A percentile compares a stretch with the other conserved stretches of the same genome.
Conservation (phyloP, 768 basidiomycete genomes). For the Rhizopogon vinicolor region DNA sequence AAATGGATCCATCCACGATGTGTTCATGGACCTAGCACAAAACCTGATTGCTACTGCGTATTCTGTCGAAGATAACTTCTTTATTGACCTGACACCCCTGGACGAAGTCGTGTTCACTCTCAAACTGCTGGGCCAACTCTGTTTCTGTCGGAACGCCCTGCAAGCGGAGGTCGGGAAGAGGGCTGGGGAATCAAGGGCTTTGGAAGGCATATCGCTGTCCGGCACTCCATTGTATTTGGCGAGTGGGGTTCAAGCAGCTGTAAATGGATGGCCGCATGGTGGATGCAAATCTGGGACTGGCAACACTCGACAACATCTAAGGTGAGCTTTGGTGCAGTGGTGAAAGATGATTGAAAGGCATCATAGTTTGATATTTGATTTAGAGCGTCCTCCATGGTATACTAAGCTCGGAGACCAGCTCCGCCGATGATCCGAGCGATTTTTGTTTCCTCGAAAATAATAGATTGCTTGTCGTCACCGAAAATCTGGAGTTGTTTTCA, state of each 20-base stretch:
- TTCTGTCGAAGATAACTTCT: no score
- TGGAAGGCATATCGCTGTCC: not conserved
- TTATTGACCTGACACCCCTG: not conserved
- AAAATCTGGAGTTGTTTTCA: not conserved
- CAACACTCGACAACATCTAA: not conserved
- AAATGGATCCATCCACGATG: no score
- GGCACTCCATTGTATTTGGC: not conserved
- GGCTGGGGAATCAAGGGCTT: not conserved
- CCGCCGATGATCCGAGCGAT: not conserved
- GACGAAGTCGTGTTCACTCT: not conserved
- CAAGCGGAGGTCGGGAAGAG: no score
- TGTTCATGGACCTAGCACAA: no score
- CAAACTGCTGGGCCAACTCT: not conserved
- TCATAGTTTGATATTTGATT: not conserved
- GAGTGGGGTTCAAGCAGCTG: not conserved
- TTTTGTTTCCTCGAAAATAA: not conserved
- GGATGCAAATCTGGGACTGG: not conserved
- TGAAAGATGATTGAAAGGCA: no score
- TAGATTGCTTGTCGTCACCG: not conserved
- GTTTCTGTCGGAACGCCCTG: not conserved
- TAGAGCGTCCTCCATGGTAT: not conserved
- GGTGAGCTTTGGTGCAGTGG: not conserved
- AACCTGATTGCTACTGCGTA: no score
- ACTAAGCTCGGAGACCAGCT: no score
- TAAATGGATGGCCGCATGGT: not conserved